Evolutionary conservation across 2,329 filamentous ascomycete species (phyloP), one percentile per base, ranked within the genome.

Genomic region (Fusarium proliferatum): DNA sequence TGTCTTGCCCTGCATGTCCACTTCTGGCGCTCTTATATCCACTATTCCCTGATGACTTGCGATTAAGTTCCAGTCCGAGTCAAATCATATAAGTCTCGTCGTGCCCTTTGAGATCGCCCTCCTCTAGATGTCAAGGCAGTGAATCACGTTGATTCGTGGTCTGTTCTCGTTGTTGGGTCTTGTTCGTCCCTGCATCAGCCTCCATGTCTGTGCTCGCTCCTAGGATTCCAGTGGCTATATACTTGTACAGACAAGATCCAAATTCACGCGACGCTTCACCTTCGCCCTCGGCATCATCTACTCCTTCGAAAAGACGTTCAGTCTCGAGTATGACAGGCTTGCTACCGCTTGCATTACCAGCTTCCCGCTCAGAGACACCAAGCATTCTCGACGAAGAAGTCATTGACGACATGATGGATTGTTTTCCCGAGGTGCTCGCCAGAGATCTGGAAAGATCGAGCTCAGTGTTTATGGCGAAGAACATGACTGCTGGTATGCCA

Each of bases 361-460:
- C 75, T 17, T 71, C 80, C 6, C 75, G 67, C 21, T 76, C 79
- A 45, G 76, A 67, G 51, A 73, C 74, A 42, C 69, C 77, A 9
- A 77, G 51, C 51, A 69, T 66, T 21, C 64, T 69, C 19, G 72
- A 69, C 48, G 76, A 79, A 39, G 78, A 80, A 23, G 70, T 61
- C 39, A 77, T 82, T 58, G 71, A 80, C 79, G 75, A 75, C 23
- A 74, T 77, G 51, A 72, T 77, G 16, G 81, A 84, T 77, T 90
- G 86, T 79, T 81, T 90, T 23, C 86, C 88, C 5, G 89, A 90
- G 79, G 74, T 89, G 43, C 81, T 90, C n/a, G 88, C 85, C 11
- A 84, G 82, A 66, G 88, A 90, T 70, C 80, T 90, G 51, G 86
- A 88, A 75, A 76, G 82, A 28, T 88, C 86, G 23, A 81, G 81